Conservation (phyloP, 1,284 basidiomycete genomes). For the Heterobasidion occidentale region DNA sequence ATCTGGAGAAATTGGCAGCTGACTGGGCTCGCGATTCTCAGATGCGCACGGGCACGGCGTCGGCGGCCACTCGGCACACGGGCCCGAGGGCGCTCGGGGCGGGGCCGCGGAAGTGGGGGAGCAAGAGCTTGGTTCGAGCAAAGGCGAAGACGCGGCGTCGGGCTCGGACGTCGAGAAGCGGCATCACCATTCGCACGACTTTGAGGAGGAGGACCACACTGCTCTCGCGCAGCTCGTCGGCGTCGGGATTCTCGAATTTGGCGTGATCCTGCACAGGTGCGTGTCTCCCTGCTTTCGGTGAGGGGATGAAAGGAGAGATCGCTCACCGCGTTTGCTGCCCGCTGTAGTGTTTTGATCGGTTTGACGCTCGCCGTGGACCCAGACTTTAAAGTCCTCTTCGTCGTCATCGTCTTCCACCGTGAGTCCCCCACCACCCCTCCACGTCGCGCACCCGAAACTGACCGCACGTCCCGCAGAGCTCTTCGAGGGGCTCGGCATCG, state of each 20-base stretch:
- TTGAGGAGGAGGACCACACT: conserved; percentile 23
- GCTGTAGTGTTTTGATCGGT: conserved; percentile 73
- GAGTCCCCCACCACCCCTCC: conserved; percentile 14
- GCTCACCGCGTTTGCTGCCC: background rate
- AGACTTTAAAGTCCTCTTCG: conserved; percentile 79
- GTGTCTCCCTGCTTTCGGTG: background rate
- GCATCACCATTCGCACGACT: conserved; percentile 1
- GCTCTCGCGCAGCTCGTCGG: conserved; percentile 77
- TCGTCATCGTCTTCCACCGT: conserved; percentile 92
- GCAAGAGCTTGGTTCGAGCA: background rate
- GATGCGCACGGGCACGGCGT: conserved; percentile 62
- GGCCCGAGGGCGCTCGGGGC: conserved; percentile 37
- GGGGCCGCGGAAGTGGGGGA: background rate
- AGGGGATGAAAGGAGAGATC: background rate
- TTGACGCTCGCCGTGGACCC: conserved; percentile 85
- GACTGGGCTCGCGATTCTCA: conserved; percentile 13
- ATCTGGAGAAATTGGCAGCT: background rate
- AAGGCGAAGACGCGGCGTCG: conserved; percentile 8
- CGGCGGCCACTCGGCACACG: conserved; percentile 64
- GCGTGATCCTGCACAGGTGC: conserved; percentile 80
- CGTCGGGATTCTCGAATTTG: conserved; percentile 84
- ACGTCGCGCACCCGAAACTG: background rate
- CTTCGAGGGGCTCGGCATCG: conserved; percentile 89
- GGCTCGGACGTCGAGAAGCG: conserved; percentile 9
- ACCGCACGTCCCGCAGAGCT: conserved; percentile 45